Evolutionary conservation across 2,329 filamentous ascomycete species (phyloP).

Genomic region (Ustulina deusta): DNA sequence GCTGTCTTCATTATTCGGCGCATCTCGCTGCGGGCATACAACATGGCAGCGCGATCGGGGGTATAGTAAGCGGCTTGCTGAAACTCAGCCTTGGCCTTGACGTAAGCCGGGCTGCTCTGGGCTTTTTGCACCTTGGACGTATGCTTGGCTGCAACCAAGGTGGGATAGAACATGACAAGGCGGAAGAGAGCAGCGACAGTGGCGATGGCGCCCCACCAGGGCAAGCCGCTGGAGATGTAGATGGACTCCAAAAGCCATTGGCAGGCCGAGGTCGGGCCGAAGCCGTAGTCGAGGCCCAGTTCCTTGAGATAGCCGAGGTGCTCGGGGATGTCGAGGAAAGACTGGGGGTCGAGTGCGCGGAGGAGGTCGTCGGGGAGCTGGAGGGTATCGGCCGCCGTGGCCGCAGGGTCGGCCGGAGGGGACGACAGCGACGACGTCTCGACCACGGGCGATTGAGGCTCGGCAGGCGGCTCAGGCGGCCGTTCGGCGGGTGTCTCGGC

Average conservation of each 20-base stretch:
- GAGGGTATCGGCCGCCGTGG: slow-evolving; percentile 31
- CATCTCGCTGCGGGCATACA: slow-evolving; percentile 63
- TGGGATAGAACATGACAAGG: slow-evolving; percentile 72
- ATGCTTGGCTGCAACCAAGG: slow-evolving; percentile 70
- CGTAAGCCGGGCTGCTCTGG: slow-evolving; percentile 64
- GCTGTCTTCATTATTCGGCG: slow-evolving; percentile 62
- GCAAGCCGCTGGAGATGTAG: slow-evolving; percentile 79
- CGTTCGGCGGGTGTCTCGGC: slow-evolving; percentile 36
- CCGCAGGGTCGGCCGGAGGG: slow-evolving; percentile 5
- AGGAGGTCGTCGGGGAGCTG: slow-evolving; percentile 44
- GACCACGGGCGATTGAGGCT: slow-evolving; percentile 1
- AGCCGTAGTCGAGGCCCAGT: slow-evolving; percentile 89
- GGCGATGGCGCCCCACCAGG: slow-evolving; percentile 85
- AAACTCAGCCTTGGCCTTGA: slow-evolving; percentile 65
- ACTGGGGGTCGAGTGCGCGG: slow-evolving; percentile 22
- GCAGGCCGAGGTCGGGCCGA: slow-evolving; percentile 78
- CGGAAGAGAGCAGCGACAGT: slow-evolving; percentile 75
- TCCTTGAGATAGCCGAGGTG: slow-evolving; percentile 84
- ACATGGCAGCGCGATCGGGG: slow-evolving; percentile 60
- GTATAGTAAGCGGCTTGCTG: slow-evolving; percentile 53
- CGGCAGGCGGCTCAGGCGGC: slow-evolving; percentile 3
- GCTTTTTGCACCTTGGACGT: slow-evolving; percentile 72
- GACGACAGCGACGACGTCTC: slow-evolving; percentile 21
- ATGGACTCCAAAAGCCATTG: slow-evolving; percentile 85
- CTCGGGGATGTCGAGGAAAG: slow-evolving; percentile 74